Conservation (phyloP, 305 asterid species). For the Ajuga reptans region DNA sequence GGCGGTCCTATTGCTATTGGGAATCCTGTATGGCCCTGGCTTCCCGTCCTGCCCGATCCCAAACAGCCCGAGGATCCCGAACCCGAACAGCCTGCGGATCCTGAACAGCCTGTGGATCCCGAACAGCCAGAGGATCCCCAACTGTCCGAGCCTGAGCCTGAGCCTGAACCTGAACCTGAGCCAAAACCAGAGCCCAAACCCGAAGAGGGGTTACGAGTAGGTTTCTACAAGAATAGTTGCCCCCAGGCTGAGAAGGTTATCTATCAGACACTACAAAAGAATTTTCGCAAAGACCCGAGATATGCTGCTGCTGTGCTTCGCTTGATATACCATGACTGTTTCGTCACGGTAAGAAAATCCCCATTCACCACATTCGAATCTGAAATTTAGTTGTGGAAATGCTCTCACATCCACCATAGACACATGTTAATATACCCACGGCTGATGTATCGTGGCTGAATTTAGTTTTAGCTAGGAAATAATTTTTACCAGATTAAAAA, state of each 20-base stretch:
- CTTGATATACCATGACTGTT: constrained; percentile 55
- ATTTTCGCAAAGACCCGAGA: constrained; percentile 33
- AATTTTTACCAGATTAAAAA: too few species aligned
- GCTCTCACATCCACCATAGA: too few species aligned
- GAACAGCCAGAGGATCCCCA: not conserved
- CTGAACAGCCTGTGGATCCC: not conserved
- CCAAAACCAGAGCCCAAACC: not conserved
- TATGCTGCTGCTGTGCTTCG: constrained; percentile 46
- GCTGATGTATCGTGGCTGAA: too few species aligned
- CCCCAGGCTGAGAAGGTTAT: constrained; percentile 46
- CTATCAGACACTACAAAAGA: constrained; percentile 24
- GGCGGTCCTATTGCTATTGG: not conserved
- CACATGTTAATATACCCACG: too few species aligned
- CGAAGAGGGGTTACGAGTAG: constrained; percentile 22
- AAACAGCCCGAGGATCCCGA: too few species aligned
- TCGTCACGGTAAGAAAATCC: constrained; percentile 38
- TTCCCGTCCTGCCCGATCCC: not conserved
- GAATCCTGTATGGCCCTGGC: too few species aligned
- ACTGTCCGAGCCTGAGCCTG: not conserved
- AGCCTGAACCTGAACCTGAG: not conserved
- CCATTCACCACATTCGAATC: too few species aligned
- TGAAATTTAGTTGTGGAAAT: too few species aligned
- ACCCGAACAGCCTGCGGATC: too few species aligned
- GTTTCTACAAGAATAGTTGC: constrained; percentile 41
- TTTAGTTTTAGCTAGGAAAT: too few species aligned